Evolutionary conservation across 169 alveolate species (phyloP), one percentile per base, ranked within the genome.

Genomic region (Blepharisma undulans): DNA sequence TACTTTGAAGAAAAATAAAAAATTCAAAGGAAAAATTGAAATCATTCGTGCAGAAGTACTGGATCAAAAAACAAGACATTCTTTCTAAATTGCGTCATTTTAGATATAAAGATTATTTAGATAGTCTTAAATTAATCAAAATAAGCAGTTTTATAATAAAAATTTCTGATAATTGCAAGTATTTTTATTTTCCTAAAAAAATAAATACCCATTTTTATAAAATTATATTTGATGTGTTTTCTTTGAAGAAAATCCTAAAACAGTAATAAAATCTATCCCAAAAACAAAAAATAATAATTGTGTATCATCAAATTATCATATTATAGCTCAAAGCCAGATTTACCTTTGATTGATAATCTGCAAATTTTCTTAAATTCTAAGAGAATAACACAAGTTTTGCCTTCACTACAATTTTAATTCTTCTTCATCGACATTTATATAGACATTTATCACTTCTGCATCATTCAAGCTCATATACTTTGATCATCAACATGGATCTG

Each of bases 351-450:
- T 25, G 66, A 72, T 66, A 66, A 36, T 86, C 90, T n/a, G 72
- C 82, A 19, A 86, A 32, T 66, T 66, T 10, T 72, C 82, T 72
- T 66, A 86, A 32, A 4, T 60, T 60, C 80, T 66, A 72, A n/a
- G 90, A 82, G 82, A 86, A 86, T 3, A 84, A 72, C 59, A 86
- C 27, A 25, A 84, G 84, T 72, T 72, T 86, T n/a, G 66, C 82
- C 25, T 29, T 25, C 72, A 86, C 72, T 29, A n/a, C 80, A 34
- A 10, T 66, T 72, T 36, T 36, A 86, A 82, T 22, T 82, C 80
- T 10, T 72, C 84, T 66, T 60, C 19, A 19, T 66, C n/a, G 7
- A 86, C 90, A 27, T 66, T 82, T 19, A 85, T n/a, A 71, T 85
- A 82, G 14, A 85, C 66, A 12, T 86, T 8, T 10, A 2, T 22